Percentiles rank a stretch among this genome's conserved stretches.
Evolutionary conservation across 2,329 filamentous ascomycete species (phyloP).

Genomic region (Colletotrichum gloeosporioides): DNA sequence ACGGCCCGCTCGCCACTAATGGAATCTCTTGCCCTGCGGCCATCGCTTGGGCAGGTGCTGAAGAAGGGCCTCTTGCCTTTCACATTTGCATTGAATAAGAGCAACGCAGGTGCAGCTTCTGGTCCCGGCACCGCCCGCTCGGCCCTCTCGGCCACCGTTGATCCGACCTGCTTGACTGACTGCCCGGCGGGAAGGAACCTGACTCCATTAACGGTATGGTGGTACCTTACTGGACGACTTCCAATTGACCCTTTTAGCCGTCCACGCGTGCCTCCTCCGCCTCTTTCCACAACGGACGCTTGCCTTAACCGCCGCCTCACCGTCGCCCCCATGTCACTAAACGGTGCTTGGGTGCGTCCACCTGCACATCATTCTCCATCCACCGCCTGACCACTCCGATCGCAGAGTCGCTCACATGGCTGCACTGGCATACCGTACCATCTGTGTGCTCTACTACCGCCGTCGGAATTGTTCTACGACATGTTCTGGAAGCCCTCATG

Average conservation of each 20-base stretch:
- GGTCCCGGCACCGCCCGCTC: background rate
- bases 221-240: background rate
- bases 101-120: background rate
- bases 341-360: background rate
- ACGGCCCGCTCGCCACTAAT: background rate
- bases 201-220: background rate
- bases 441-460: background rate
- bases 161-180: background rate
- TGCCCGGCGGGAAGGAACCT: background rate
- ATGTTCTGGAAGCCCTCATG: constrained; percentile 11
- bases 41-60: background rate
- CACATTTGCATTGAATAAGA: background rate
- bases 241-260: background rate
- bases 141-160: constrained; percentile 10
- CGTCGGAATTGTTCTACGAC: background rate
- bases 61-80: background rate
- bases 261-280: background rate
- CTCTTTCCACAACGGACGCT: background rate
- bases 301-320: background rate
- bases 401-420: background rate
- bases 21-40: background rate
- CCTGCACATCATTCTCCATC: background rate
- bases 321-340: background rate
- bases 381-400: background rate
- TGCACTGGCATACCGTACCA: background rate